phyloP scores from a whole-genome alignment of 441 rosid genomes.

The Mallotus japonicus region DNA sequence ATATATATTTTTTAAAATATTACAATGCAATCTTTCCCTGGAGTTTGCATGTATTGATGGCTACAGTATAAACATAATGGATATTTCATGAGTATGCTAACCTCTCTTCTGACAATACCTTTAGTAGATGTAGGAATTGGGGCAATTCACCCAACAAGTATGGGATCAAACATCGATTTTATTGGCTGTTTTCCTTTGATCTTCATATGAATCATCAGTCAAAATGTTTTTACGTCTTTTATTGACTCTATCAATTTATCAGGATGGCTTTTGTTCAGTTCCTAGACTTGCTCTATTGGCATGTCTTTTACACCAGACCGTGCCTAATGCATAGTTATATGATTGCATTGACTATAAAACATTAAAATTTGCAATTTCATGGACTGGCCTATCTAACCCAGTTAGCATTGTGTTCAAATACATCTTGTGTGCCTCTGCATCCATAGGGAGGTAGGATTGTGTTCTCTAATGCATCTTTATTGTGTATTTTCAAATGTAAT shows the following conservation, averaged over 20 bases:
- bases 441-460: neutral
- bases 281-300: neutral
- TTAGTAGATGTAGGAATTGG: neutral
- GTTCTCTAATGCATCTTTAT: neutral
- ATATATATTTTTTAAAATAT: neutral
- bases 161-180: neutral
- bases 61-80: neutral
- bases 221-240: neutral
- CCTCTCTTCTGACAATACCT: neutral
- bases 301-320: no score
- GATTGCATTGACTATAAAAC: no score
- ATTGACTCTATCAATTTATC: neutral
- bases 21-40: neutral
- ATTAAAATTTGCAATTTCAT: conserved; percentile 1
- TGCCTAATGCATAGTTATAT: no score
- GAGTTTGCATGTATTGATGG: neutral
- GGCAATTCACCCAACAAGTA: neutral
- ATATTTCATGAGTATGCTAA: neutral
- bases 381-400: neutral
- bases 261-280: neutral
- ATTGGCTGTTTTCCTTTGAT: neutral
- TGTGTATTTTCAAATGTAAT: neutral
- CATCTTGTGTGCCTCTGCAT: neutral
- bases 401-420: neutral
- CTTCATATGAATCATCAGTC: neutral